phyloP scores from a whole-genome alignment of 768 basidiomycete species.

The Amanita rubescens region DNA sequence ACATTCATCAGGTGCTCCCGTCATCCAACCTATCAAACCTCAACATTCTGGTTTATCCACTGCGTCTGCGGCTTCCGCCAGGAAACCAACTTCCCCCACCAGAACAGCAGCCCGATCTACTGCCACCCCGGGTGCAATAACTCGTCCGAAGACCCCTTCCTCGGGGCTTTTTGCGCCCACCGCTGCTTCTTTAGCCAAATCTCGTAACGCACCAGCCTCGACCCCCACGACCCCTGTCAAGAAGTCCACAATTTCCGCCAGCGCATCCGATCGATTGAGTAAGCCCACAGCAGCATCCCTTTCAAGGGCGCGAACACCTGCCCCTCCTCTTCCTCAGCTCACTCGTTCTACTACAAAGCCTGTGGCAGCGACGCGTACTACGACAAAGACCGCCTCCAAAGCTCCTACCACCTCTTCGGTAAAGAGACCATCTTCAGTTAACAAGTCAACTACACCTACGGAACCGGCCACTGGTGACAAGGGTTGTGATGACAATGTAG shows the following conservation, averaged over 20 bases:
- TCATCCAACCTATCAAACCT: slow-evolving; percentile 21
- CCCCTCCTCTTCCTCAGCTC: slow-evolving; percentile 25
- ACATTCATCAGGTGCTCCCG: slow-evolving; percentile 5
- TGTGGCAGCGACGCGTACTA: slow-evolving; percentile 15
- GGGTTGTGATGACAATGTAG: not conserved
- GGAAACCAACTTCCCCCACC: slow-evolving; percentile 17
- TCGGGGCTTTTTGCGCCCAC: slow-evolving; percentile 75
- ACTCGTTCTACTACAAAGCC: slow-evolving; percentile 17
- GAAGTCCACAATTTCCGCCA: slow-evolving; percentile 47
- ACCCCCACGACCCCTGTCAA: slow-evolving; percentile 40
- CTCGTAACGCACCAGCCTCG: slow-evolving; percentile 41
- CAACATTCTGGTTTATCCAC: slow-evolving; percentile 37
- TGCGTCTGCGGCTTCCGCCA: slow-evolving; percentile 20
- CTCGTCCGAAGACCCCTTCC: slow-evolving; percentile 55
- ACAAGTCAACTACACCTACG: slow-evolving; percentile 16
- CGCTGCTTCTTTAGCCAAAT: slow-evolving; percentile 69
- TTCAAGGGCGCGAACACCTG: slow-evolving; percentile 44
- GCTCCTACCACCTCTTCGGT: slow-evolving; percentile 15
- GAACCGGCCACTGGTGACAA: slow-evolving; percentile 4
- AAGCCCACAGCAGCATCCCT: slow-evolving; percentile 80
- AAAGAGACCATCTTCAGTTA: slow-evolving; percentile 16
- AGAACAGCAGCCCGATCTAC: slow-evolving; percentile 28
- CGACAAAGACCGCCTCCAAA: slow-evolving; percentile 20
- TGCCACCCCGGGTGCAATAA: slow-evolving; percentile 29
- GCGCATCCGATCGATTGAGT: slow-evolving; percentile 57